phyloP scores from a whole-genome alignment of 2,329 filamentous ascomycete species.

The Talaromyces sp. region DNA sequence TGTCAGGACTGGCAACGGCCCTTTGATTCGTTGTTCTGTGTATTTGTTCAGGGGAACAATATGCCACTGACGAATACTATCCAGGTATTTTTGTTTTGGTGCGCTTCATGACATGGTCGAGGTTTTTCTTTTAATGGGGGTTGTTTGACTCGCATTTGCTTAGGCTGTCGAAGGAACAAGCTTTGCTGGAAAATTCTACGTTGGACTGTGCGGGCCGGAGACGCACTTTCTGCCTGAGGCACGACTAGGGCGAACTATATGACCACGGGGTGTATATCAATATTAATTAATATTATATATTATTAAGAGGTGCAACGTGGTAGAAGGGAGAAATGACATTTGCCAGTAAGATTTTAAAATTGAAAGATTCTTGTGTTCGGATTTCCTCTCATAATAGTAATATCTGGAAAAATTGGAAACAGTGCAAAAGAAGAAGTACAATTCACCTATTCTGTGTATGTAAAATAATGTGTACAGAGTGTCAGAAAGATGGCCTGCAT shows the following conservation, averaged over 20 bases:
- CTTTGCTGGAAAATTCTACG: slow-evolving; percentile 8
- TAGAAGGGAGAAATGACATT: too few species aligned
- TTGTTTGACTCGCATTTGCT: neutral
- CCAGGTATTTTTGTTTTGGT: neutral
- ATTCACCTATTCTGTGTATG: too few species aligned
- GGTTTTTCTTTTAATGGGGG: neutral
- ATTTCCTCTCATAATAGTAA: too few species aligned
- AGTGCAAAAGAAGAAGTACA: too few species aligned
- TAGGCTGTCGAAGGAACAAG: neutral
- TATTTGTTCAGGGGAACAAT: neutral
- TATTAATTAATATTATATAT: too few species aligned
- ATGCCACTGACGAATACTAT: neutral
- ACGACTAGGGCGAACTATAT: neutral
- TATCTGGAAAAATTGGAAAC: too few species aligned
- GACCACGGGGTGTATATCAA: too few species aligned
- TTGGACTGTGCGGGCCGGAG: neutral
- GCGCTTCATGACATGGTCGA: neutral
- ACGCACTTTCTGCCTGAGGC: slow-evolving; percentile 2
- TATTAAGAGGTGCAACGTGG: too few species aligned
- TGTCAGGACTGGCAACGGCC: neutral
- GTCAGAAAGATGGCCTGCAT: too few species aligned
- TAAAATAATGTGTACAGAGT: too few species aligned
- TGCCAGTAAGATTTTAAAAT: too few species aligned
- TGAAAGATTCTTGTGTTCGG: too few species aligned
- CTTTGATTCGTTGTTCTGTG: neutral